Conservation (phyloP, 352 stramenopile genomes). For the Peronosclerospora sorghi region DNA sequence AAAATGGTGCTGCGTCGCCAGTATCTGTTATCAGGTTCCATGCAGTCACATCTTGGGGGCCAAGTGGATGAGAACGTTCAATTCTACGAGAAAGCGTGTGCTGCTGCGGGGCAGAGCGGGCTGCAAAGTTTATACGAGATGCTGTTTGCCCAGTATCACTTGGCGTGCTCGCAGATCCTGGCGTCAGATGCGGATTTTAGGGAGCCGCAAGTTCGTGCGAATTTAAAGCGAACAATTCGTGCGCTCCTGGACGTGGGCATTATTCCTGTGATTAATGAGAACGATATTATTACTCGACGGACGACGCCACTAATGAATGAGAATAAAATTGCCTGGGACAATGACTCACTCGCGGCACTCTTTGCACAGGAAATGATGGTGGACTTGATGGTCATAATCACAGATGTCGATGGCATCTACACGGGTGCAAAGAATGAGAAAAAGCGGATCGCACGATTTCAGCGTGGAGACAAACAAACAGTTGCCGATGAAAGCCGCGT, state of each 20-base stretch:
- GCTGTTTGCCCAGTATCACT: constrained; percentile 77
- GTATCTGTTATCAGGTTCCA: constrained; percentile 73
- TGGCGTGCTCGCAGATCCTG: constrained; percentile 73
- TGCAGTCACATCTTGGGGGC: constrained; percentile 69
- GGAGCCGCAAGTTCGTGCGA: constrained; percentile 44
- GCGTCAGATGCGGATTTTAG: constrained; percentile 72
- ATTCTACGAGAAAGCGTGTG: constrained; percentile 68
- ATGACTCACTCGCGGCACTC: constrained; percentile 71
- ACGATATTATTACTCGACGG: constrained; percentile 70
- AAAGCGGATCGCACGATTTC: constrained; percentile 41
- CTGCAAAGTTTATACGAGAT: constrained; percentile 82
- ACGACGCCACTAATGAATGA: constrained; percentile 46
- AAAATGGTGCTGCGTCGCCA: constrained; percentile 74
- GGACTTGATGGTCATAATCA: constrained; percentile 71
- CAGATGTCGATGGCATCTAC: constrained; percentile 62
- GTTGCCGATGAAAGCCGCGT: constrained; percentile 46
- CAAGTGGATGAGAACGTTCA: constrained; percentile 39
- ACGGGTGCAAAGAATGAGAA: constrained; percentile 10
- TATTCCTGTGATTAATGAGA: constrained; percentile 82
- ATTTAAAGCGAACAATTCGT: constrained; percentile 51
- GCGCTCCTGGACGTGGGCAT: constrained; percentile 71
- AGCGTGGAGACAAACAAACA: constrained; percentile 28
- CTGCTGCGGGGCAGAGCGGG: constrained; percentile 58
- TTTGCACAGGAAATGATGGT: constrained; percentile 63
- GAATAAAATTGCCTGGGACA: constrained; percentile 72